Evolutionary conservation across 1,139 yeast genomes (phyloP).

Genomic region (Diutina catenulata): DNA sequence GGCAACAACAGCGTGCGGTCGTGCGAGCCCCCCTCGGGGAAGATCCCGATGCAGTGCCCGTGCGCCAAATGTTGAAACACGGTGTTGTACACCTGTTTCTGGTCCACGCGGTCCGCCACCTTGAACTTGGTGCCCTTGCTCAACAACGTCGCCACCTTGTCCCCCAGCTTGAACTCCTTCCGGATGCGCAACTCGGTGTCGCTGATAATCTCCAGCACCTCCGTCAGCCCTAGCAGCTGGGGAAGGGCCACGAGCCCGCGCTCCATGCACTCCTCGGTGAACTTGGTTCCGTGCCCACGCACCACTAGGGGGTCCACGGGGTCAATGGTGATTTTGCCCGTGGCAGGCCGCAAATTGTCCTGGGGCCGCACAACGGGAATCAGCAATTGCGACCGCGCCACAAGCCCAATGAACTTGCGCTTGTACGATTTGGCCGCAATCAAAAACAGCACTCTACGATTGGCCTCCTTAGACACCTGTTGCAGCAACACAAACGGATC

Average conservation of each 20-base stretch:
- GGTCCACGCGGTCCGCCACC: conserved; percentile 75
- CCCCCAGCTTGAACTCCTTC: conserved; percentile 54
- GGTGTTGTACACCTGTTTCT: conserved; percentile 64
- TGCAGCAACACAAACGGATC: conserved; percentile 83
- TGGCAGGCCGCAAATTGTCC: conserved; percentile 55
- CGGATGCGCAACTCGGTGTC: conserved; percentile 65
- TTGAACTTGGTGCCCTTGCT: conserved; percentile 51
- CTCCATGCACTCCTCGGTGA: conserved; percentile 50
- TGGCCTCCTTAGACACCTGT: conserved; percentile 61
- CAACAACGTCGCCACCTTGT: conserved; percentile 30
- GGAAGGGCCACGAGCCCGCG: conserved; percentile 74
- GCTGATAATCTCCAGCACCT: conserved; percentile 53
- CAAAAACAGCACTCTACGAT: conserved; percentile 62
- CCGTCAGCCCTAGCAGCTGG: conserved; percentile 66
- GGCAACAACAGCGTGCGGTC: conserved; percentile 88
- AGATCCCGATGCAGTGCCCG: conserved; percentile 84
- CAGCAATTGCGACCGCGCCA: conserved; percentile 66
- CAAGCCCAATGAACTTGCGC: conserved; percentile 47
- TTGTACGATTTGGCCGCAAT: conserved; percentile 10
- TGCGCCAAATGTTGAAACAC: conserved; percentile 75
- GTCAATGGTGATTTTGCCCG: conserved; percentile 47
- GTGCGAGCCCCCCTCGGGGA: conserved; percentile 97
- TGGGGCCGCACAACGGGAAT: conserved; percentile 92
- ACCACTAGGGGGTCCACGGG: conserved; percentile 35
- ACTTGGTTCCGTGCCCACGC: conserved; percentile 57